A percentile compares a stretch with the other conserved stretches of the same genome.
phyloP scores from a whole-genome alignment of 2,329 filamentous ascomycete genomes.

The Cyphellophora attinorum region DNA sequence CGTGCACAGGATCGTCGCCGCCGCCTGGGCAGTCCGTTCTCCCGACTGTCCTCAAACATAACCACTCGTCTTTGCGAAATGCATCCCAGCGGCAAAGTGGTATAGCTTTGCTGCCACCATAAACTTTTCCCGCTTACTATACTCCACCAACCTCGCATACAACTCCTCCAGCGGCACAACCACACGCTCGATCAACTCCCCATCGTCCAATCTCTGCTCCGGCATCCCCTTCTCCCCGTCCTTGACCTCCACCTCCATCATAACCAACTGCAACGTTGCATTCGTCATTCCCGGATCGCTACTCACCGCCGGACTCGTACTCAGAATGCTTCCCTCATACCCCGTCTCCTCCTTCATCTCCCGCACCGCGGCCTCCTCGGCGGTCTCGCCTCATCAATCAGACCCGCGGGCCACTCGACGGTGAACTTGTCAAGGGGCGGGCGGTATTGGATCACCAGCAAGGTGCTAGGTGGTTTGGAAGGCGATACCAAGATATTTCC shows the following conservation, averaged over 20 bases:
- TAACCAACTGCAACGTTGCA: constrained; percentile 53
- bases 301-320: constrained; percentile 58
- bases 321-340: constrained; percentile 44
- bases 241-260: constrained; percentile 47
- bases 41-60: constrained; percentile 8
- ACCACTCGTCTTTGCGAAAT: constrained; percentile 10
- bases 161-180: constrained; percentile 48
- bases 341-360: constrained; percentile 55
- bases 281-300: constrained; percentile 54
- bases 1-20: too few species aligned
- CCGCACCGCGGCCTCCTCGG: constrained; percentile 46
- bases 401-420: constrained; percentile 52
- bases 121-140: constrained; percentile 9
- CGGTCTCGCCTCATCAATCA: constrained; percentile 49
- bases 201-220: constrained; percentile 50
- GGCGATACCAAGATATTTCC: constrained; percentile 43
- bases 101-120: constrained; percentile 13
- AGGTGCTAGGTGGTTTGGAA: constrained; percentile 36
- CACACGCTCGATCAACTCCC: constrained; percentile 53
- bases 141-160: constrained; percentile 38
- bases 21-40: too few species aligned
- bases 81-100: constrained; percentile 12
- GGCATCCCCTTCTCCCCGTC: constrained; percentile 39
- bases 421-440: constrained; percentile 49
- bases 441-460: constrained; percentile 45